Conservation (phyloP, 768 basidiomycete species). For the Pleurotus citrinopileatus region DNA sequence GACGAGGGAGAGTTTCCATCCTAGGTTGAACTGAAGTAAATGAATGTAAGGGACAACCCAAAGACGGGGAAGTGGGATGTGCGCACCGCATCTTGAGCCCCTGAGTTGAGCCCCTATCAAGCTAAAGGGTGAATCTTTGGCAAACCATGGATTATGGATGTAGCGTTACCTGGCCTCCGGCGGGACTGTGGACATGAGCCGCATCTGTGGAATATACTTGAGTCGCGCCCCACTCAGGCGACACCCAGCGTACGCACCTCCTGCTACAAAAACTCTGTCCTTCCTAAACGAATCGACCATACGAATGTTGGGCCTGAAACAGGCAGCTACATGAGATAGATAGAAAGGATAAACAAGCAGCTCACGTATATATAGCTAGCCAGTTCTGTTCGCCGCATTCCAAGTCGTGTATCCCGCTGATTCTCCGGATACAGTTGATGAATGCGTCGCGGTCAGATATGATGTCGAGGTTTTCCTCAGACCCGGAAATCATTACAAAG, state of each 20-base stretch:
- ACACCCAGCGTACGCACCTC: slow-evolving; percentile 26
- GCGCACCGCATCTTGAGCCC: slow-evolving; percentile 36
- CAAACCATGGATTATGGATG: slow-evolving; percentile 10
- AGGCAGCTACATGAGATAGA: slow-evolving; percentile 14
- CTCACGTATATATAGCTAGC: slow-evolving; percentile 21
- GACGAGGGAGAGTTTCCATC: slow-evolving; percentile 44
- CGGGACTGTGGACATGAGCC: slow-evolving; percentile 24
- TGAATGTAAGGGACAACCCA: not conserved
- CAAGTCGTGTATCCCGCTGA: slow-evolving; percentile 20
- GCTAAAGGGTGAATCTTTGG: slow-evolving; percentile 1
- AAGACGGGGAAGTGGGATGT: not conserved
- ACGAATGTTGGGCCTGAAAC: slow-evolving; percentile 41
- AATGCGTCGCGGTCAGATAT: slow-evolving; percentile 16
- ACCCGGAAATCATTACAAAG: slow-evolving; percentile 27
- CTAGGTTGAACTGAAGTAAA: slow-evolving; percentile 33
- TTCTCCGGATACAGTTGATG: slow-evolving; percentile 15
- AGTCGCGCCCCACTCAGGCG: slow-evolving; percentile 6
- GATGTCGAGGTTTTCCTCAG: slow-evolving; percentile 19
- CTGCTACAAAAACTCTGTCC: slow-evolving; percentile 40
- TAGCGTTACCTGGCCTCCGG: slow-evolving; percentile 20
- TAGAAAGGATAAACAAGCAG: too few species aligned
- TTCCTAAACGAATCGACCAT: slow-evolving; percentile 37
- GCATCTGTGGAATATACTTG: slow-evolving; percentile 23
- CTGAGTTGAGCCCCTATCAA: slow-evolving; percentile 33
- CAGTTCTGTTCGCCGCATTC: slow-evolving; percentile 21